Base-by-base conservation (phyloP, 1,284 basidiomycete genomes). In the Lentinula novae-zelandiae region DNA sequence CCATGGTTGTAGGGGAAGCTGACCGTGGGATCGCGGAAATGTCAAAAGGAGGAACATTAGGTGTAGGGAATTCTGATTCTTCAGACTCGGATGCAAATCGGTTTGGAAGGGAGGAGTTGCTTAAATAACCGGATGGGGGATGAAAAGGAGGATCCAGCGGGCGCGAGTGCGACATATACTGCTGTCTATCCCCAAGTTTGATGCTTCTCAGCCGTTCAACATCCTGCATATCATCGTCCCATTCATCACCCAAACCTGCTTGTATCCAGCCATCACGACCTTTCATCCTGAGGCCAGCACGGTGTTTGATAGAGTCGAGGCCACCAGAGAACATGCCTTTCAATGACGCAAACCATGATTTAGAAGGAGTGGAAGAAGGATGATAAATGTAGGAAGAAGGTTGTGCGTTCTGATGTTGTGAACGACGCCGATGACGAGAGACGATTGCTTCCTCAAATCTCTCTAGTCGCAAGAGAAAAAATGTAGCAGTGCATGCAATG, bases 201-300 rank as follows among this genome's bases (percentile, higher is more conserved):
- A 56, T 46, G 40, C 33, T 40, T 50, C 39, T 58, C 22, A 52
- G 57, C 33, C n/a, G 46, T 46, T 55, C 31, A 56, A 53, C 36
- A 44, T 62, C 39, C 8, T 9, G 34, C 27, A 22, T 12, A 96
- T 98, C 69, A 87, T 96, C 60, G 92, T 99, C 13, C 96, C 96
- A 57, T 17, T 65, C 63, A 31, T 66, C 64, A 38, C 63, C 69
- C 22, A 69, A 46, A n/a, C 17, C 64, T 52, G 79, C 73, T 58
- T 73, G 72, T 12, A 78, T 69, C 80, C 80, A 81, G 36, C 78
- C 77, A 55, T 73, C 71, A 58, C 67, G 67, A 60, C 33, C 20
- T 31, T 66, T 62, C 69, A 68, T 60, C 67, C 66, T 33, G 60
- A 31, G 53, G 8, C 39, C 22, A 31, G 53, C 39, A 27, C n/a